phyloP scores from a whole-genome alignment of 2,329 filamentous ascomycete genomes.

The Colletotrichum acutatum region DNA sequence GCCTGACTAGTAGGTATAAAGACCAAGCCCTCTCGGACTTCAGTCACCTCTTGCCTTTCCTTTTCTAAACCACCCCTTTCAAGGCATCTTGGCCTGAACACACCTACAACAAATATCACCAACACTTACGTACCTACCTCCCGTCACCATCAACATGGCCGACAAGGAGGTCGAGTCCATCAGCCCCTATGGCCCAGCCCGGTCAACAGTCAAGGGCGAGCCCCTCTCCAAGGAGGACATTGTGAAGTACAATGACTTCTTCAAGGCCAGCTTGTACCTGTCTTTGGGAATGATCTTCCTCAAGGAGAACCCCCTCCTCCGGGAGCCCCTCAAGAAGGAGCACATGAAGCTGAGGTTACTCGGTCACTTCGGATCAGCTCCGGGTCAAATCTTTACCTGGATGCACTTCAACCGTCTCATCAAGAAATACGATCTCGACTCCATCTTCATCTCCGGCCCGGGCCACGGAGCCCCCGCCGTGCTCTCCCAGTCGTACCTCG shows the following conservation, averaged over 20 bases:
- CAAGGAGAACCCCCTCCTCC: conserved; percentile 77
- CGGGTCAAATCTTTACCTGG: conserved; percentile 84
- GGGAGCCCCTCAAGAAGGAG: conserved; percentile 73
- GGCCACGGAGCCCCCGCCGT: conserved; percentile 83
- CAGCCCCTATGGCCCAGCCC: conserved; percentile 72
- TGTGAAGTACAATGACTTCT: conserved; percentile 76
- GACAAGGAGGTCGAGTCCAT: conserved; percentile 63
- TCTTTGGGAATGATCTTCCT: conserved; percentile 86
- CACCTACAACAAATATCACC: not conserved
- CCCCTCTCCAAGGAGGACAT: conserved; percentile 75
- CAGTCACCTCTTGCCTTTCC: not conserved
- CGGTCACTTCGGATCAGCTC: conserved; percentile 83
- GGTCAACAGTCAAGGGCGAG: conserved; percentile 70
- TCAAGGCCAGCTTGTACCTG: conserved; percentile 79
- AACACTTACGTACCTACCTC: conserved; percentile 5
- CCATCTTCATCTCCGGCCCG: conserved; percentile 79
- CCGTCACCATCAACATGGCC: conserved; percentile 28
- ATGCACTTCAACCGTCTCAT: conserved; percentile 86
- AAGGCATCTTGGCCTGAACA: conserved; percentile 42
- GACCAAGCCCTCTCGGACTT: conserved; percentile 1
- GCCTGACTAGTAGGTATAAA: conserved; percentile 23
- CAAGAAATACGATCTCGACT: conserved; percentile 81
- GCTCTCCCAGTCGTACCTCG: conserved; percentile 80
- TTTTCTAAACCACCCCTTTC: conserved; percentile 10
- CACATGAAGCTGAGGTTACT: conserved; percentile 80